These are phyloP conservation scores for Microascus cirrosus DNA, from an alignment of 2,329 filamentous ascomycete species.

Conservation along the genomic window DNA sequence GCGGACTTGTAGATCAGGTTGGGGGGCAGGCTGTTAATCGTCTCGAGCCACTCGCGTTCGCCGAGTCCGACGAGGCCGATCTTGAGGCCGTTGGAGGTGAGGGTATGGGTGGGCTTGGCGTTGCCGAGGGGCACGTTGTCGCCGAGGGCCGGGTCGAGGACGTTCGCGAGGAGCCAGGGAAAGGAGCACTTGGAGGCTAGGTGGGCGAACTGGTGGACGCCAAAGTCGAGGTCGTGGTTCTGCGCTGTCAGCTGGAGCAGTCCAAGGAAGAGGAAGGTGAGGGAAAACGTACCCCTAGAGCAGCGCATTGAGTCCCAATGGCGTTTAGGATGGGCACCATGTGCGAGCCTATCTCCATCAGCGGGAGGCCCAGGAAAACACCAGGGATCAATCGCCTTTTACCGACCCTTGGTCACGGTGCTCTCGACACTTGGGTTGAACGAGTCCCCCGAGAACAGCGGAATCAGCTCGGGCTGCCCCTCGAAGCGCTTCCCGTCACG, in stretches of 20 bases:
- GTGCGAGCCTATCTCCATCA: slow-evolving; percentile 47
- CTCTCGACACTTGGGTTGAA: slow-evolving; percentile 89
- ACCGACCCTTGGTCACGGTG: slow-evolving; percentile 70
- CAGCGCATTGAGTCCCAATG: slow-evolving; percentile 69
- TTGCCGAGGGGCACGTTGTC: slow-evolving; percentile 64
- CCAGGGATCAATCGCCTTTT: not conserved
- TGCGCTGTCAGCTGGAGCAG: slow-evolving; percentile 17
- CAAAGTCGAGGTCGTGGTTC: slow-evolving; percentile 92
- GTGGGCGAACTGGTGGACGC: slow-evolving; percentile 67
- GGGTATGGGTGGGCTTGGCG: slow-evolving; percentile 62
- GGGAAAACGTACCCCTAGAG: slow-evolving; percentile 55
- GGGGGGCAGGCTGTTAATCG: slow-evolving; percentile 77
- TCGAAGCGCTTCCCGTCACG: slow-evolving; percentile 47
- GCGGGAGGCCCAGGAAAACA: not conserved
- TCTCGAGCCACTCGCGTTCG: slow-evolving; percentile 81
- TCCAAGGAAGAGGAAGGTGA: not conserved
- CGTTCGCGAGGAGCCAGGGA: slow-evolving; percentile 83
- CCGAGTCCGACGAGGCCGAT: slow-evolving; percentile 77
- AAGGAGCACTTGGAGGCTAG: slow-evolving; percentile 67
- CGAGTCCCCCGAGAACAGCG: slow-evolving; percentile 83
- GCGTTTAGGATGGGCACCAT: slow-evolving; percentile 81
- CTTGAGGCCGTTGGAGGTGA: slow-evolving; percentile 75
- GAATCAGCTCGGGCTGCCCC: slow-evolving; percentile 55
- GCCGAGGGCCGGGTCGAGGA: slow-evolving; percentile 73
- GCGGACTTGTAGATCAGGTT: slow-evolving; percentile 75